These are phyloP conservation scores for Carex parvula DNA, from an alignment of 176 grass and related monocot genomes.

Conservation along the genomic window DNA sequence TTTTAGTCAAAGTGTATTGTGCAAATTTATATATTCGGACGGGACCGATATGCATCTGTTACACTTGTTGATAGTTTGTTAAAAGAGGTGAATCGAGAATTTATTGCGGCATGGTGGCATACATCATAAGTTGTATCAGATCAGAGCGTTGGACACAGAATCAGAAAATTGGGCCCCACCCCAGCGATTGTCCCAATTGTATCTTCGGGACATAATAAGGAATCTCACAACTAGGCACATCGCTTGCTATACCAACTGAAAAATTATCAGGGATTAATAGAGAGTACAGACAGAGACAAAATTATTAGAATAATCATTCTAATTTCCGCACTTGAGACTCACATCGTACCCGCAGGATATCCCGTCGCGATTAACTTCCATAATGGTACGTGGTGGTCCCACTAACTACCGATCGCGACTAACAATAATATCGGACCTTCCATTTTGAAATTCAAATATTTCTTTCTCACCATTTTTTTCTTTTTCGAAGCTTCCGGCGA, in stretches of 20 bases:
- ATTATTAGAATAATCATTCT: too few species aligned
- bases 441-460: too few species aligned
- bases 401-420: too few species aligned
- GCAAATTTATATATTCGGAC: not conserved
- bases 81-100: not conserved
- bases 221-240: slow-evolving; percentile 15
- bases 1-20: not conserved
- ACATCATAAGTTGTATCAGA: not conserved
- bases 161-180: not conserved
- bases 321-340: too few species aligned
- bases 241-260: slow-evolving; percentile 7
- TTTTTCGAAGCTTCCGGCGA: too few species aligned
- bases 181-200: not conserved
- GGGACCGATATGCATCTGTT: not conserved
- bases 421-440: too few species aligned
- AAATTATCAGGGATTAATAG: too few species aligned
- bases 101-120: not conserved
- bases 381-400: too few species aligned
- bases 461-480: too few species aligned
- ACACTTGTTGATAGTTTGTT: not conserved
- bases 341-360: too few species aligned
- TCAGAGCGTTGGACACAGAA: not conserved
- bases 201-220: not conserved
- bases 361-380: too few species aligned
- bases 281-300: too few species aligned